phyloP scores from a whole-genome alignment of 495 filamentous ascomycete genomes.

The Evernia prunastri region DNA sequence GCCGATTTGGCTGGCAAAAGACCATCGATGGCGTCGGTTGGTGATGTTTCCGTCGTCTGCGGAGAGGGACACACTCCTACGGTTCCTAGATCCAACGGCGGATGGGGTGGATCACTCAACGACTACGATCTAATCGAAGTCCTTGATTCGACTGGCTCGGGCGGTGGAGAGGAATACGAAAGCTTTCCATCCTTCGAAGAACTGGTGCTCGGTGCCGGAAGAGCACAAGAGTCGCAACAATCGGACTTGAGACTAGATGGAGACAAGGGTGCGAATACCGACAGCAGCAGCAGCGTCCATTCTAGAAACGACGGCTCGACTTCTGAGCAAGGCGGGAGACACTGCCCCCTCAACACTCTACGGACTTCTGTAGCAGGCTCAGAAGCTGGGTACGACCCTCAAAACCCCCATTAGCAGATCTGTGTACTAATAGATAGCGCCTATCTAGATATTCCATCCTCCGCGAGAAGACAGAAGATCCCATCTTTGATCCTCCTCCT shows the following conservation, averaged over 20 bases:
- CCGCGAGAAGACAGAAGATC: conserved; percentile 5
- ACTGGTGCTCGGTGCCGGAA: neutral
- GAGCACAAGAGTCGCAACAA: neutral
- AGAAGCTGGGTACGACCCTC: too few relatives aligned
- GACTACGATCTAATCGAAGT: too few relatives aligned
- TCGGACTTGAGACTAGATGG: neutral
- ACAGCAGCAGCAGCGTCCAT: neutral
- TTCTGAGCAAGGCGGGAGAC: neutral
- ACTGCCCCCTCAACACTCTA: conserved; percentile 8
- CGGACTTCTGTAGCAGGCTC: neutral
- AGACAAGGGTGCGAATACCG: neutral
- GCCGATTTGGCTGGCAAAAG: too few relatives aligned
- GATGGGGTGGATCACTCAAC: too few relatives aligned
- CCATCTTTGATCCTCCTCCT: neutral
- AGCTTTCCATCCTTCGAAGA: neutral
- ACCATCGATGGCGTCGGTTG: too few relatives aligned
- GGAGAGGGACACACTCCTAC: too few relatives aligned
- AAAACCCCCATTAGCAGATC: neutral
- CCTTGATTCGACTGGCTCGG: too few relatives aligned
- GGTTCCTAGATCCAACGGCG: too few relatives aligned
- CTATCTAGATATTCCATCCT: conserved; percentile 7
- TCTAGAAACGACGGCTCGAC: too few relatives aligned
- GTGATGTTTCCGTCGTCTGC: too few relatives aligned
- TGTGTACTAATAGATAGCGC: conserved; percentile 1
- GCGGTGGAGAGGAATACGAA: neutral